phyloP scores from a whole-genome alignment of 2,329 filamentous ascomycete species.

The Xylariaceae sp. region DNA sequence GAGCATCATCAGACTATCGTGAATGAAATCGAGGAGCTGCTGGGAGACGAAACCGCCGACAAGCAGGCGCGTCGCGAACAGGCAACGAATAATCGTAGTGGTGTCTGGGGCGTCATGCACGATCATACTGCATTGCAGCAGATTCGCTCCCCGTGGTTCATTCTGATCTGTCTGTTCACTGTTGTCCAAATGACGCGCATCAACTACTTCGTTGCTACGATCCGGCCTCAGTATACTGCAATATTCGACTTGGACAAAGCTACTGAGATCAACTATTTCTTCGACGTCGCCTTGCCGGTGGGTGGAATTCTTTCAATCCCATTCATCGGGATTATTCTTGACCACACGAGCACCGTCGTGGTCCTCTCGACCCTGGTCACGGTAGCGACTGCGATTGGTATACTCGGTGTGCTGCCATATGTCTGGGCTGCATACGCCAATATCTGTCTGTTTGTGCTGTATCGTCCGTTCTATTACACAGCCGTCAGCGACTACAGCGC shows the following conservation, averaged over 20 bases:
- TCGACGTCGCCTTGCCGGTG: constrained; percentile 79
- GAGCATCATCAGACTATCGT: constrained; percentile 61
- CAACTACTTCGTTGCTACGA: constrained; percentile 90
- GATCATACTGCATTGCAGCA: constrained; percentile 66
- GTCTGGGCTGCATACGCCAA: constrained; percentile 70
- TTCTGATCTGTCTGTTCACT: constrained; percentile 79
- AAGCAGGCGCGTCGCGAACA: constrained; percentile 65
- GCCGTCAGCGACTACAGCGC: constrained; percentile 84
- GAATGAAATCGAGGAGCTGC: constrained; percentile 67
- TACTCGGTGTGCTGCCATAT: constrained; percentile 69
- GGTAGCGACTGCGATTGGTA: constrained; percentile 69
- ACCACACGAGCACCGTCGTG: constrained; percentile 68
- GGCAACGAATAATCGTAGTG: constrained; percentile 64
- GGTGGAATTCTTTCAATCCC: constrained; percentile 83
- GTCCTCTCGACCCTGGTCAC: constrained; percentile 68
- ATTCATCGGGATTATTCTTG: constrained; percentile 77
- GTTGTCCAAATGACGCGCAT: constrained; percentile 74
- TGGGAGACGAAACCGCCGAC: constrained; percentile 60
- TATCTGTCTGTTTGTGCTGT: constrained; percentile 74
- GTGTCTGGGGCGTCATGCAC: constrained; percentile 86
- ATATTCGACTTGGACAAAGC: constrained; percentile 63
- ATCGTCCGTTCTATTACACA: constrained; percentile 87
- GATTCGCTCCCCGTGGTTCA: constrained; percentile 77
- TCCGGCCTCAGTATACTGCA: constrained; percentile 75
- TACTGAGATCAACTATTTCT: constrained; percentile 72